These are phyloP conservation scores for Tetracentron sinense DNA, from an alignment of 164 flowering plant species.

Conservation along the genomic window DNA sequence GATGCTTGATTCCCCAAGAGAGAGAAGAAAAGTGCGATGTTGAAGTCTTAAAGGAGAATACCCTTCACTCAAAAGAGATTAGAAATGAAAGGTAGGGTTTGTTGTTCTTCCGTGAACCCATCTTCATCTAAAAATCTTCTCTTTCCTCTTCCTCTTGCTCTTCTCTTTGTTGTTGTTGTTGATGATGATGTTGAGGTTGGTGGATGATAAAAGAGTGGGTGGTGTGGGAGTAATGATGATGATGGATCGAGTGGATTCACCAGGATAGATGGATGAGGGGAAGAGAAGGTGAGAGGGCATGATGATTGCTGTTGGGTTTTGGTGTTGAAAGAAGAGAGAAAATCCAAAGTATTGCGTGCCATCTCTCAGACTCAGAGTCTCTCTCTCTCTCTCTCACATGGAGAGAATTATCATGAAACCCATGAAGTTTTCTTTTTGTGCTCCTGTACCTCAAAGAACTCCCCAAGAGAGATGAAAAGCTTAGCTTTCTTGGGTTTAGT, in stretches of 20 bases:
- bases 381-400: slow-evolving; percentile 21
- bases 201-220: slow-evolving; percentile 13
- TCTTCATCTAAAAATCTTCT: slow-evolving; percentile 4
- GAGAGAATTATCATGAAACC: slow-evolving; percentile 20
- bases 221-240: slow-evolving; percentile 35
- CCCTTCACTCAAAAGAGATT: slow-evolving; percentile 9
- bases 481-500: slow-evolving; percentile 42
- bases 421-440: slow-evolving; percentile 14
- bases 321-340: slow-evolving; percentile 24
- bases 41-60: background rate
- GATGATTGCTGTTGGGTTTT: slow-evolving; percentile 40
- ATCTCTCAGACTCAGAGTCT: slow-evolving; percentile 1
- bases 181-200: slow-evolving; percentile 17
- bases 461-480: slow-evolving; percentile 14
- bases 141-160: slow-evolving; percentile 18
- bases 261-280: slow-evolving; percentile 18
- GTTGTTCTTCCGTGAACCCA: slow-evolving; percentile 8
- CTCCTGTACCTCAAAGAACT: slow-evolving; percentile 6
- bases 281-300: slow-evolving; percentile 26
- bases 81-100: background rate
- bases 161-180: slow-evolving; percentile 11
- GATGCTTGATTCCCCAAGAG: slow-evolving; percentile 38
- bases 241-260: slow-evolving; percentile 25
- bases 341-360: slow-evolving; percentile 30
- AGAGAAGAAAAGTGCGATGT: background rate